A percentile compares a stretch with the other conserved stretches of the same genome.
Conservation (phyloP, 371 early-diverging fungal species). For the Mucor irregularis region DNA sequence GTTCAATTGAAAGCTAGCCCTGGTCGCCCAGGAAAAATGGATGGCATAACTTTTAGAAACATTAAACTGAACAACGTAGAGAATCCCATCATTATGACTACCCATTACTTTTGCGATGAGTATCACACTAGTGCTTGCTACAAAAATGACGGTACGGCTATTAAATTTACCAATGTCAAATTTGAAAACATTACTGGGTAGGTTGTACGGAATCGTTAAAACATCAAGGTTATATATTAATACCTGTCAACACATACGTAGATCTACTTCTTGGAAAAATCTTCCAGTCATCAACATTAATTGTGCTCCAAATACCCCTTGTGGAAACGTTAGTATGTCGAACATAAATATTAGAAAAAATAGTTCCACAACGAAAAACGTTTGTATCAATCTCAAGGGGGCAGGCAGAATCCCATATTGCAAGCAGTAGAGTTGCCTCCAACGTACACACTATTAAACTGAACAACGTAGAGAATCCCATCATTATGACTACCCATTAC, state of each 20-base stretch:
- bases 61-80: slow-evolving; percentile 26
- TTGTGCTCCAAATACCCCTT: slow-evolving; percentile 30
- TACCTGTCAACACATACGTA: not conserved
- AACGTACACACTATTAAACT: too few relatives aligned
- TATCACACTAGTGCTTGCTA: slow-evolving; percentile 24
- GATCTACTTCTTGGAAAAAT: slow-evolving; percentile 13
- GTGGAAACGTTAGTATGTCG: slow-evolving; percentile 22
- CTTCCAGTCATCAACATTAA: slow-evolving; percentile 28
- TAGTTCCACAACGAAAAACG: slow-evolving; percentile 16
- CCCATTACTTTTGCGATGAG: slow-evolving; percentile 32
- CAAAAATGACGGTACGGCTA: slow-evolving; percentile 17
- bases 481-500: slow-evolving; percentile 36
- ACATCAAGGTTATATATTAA: not conserved
- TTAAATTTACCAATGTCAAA: slow-evolving; percentile 27
- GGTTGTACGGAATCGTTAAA: not conserved
- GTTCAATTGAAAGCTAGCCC: slow-evolving; percentile 41
- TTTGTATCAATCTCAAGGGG: too few relatives aligned
- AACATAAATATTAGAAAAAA: slow-evolving; percentile 21
- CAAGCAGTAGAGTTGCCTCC: too few relatives aligned
- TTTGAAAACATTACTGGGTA: slow-evolving; percentile 31
- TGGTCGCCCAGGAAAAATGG: slow-evolving; percentile 30
- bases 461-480: slow-evolving; percentile 34
- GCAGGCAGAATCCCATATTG: too few relatives aligned
- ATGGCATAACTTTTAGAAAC: slow-evolving; percentile 26
- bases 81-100: slow-evolving; percentile 35